Percentiles rank a stretch among this genome's conserved stretches.
Evolutionary conservation across 192 early-diverging fungal species (phyloP).

Genomic region (Coemansia guatemalensis): DNA sequence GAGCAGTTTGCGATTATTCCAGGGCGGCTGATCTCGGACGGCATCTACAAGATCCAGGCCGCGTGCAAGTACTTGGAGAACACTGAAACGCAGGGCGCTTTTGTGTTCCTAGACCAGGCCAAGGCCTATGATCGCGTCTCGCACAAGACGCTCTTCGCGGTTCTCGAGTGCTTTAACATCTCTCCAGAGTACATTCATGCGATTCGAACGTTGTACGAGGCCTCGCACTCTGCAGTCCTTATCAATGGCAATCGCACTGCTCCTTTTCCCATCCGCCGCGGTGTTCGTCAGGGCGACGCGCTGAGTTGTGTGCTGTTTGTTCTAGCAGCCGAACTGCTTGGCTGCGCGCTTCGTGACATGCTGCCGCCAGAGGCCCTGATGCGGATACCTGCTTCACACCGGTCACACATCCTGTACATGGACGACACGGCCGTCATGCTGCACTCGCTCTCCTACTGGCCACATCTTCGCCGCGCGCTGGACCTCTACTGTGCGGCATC

Average conservation of each 20-base stretch:
- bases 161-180: constrained; percentile 4
- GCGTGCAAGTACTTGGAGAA: constrained; percentile 4
- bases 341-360: constrained; percentile 6
- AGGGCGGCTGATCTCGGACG: constrained; percentile 7
- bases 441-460: constrained; percentile 6
- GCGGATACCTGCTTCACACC: neutral
- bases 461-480: constrained; percentile 1
- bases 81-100: neutral
- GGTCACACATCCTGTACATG: constrained; percentile 18
- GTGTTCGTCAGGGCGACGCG: constrained; percentile 9
- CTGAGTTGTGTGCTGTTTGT: constrained; percentile 13
- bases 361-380: neutral
- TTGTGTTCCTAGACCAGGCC: constrained; percentile 23
- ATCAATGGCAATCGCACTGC: constrained; percentile 8
- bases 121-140: constrained; percentile 16
- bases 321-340: constrained; percentile 4
- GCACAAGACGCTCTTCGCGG: constrained; percentile 16
- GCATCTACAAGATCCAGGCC: constrained; percentile 15
- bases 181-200: constrained; percentile 1
- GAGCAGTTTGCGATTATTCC: constrained; percentile 25
- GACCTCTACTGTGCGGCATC: constrained; percentile 13
- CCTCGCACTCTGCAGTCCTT: constrained; percentile 1
- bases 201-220: constrained; percentile 5
- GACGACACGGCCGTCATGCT: constrained; percentile 16
- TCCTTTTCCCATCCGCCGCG: constrained; percentile 8